Percentiles rank a stretch among this genome's conserved stretches.
phyloP scores from a whole-genome alignment of 345 rosid genomes.

The Carallia brachiata region DNA sequence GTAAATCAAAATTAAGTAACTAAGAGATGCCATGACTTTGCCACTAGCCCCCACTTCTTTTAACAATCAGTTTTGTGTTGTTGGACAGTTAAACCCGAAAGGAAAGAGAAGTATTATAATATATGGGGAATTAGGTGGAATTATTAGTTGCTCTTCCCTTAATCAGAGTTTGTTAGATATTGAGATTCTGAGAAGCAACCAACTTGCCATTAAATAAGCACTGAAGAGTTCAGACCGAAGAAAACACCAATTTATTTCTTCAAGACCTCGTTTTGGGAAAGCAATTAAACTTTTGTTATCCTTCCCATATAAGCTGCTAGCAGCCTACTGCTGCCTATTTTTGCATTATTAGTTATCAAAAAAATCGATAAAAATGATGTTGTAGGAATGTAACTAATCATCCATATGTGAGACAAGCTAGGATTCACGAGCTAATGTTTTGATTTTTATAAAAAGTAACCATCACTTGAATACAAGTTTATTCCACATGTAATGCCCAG shows the following conservation, averaged over 20 bases:
- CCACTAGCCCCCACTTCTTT: too few relatives aligned
- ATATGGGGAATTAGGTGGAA: not conserved
- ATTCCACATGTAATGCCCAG: too few relatives aligned
- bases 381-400: too few relatives aligned
- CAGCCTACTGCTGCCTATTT: not conserved
- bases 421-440: too few relatives aligned
- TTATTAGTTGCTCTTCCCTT: not conserved
- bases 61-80: not conserved
- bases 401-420: too few relatives aligned
- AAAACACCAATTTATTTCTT: not conserved
- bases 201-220: slow-evolving; percentile 29
- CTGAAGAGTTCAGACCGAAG: not conserved
- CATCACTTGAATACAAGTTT: too few relatives aligned
- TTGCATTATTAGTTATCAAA: too few relatives aligned
- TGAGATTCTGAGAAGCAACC: slow-evolving; percentile 15
- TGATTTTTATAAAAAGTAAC: too few relatives aligned
- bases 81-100: not conserved
- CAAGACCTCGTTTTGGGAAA: slow-evolving; percentile 21
- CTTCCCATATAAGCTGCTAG: slow-evolving; percentile 5
- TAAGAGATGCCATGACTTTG: too few relatives aligned
- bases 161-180: slow-evolving; percentile 1
- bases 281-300: not conserved
- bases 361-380: too few relatives aligned
- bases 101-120: not conserved
- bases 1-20: too few relatives aligned